Evolutionary conservation across 306 rosid species (phyloP), one percentile per base, ranked within the genome.

Genomic region (Mimosa pudica): DNA sequence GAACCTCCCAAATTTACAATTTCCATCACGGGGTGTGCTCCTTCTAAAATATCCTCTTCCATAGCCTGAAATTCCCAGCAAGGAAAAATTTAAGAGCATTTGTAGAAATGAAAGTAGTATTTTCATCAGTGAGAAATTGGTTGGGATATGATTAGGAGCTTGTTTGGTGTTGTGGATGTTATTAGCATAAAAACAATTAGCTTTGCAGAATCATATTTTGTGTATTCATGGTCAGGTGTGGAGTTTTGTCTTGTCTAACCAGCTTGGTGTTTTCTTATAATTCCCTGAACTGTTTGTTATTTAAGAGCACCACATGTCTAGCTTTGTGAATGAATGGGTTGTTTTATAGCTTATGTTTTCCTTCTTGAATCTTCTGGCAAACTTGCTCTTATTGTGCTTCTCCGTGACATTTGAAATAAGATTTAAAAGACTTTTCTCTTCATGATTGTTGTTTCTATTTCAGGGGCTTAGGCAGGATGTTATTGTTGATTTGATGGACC

Each of bases 391-490:
- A 78, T 51, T 44, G 14, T 66, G 66, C 38, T 52, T 4, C 71
- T 10, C 20, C 45, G 32, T 17, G 36, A 71, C 16, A 41, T 80
- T 80, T n/a, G 52, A 63, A 73, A 11, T 36, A 66, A 8, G 48
- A 64, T 63, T 33, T 18, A 68, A n/a, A 52, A 8, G 65, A 30
- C 63, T 65, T 8, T n/a, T 32, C 2, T 77, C 47, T 78, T 44
- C 36, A 68, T 78, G 79, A 78, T 73, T 65, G 51, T 65, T 64
- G 16, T 76, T 80, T 67, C 70, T 74, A 70, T 67, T 77, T 80
- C 88, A 96, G 99, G 98, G 96, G 49, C 87, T 96, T 74, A 85
- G 87, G 71, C 99, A 96, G 90, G 99, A 93, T 71, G 99, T 96
- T 84, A 84, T 96, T 77, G 85, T 96, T 80, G 99, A 96, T 86